Evolutionary conservation across 257 asterid genomes (phyloP).

Genomic region (Petrea volubilis): DNA sequence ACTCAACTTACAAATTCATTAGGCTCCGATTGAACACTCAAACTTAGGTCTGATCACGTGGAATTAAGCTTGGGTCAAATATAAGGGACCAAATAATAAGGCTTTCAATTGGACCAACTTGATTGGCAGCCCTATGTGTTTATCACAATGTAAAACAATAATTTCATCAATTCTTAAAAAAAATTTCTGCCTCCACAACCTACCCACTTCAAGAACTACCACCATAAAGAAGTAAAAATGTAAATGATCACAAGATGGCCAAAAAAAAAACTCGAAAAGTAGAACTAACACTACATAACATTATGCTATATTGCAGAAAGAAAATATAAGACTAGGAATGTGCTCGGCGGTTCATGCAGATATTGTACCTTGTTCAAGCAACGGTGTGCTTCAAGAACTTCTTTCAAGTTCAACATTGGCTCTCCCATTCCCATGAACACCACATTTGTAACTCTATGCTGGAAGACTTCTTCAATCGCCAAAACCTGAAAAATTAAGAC

Average conservation of each 20-base stretch:
- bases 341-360: not conserved
- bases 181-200: not conserved
- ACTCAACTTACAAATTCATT: no score
- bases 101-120: no score
- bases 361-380: conserved; percentile 87
- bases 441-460: conserved; percentile 87
- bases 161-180: no score
- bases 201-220: not conserved
- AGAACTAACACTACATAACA: not conserved
- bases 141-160: no score
- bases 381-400: conserved; percentile 89
- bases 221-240: not conserved
- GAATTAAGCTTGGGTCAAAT: no score
- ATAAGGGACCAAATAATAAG: no score
- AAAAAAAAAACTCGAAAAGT: not conserved
- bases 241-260: not conserved
- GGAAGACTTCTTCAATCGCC: conserved; percentile 85
- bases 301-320: not conserved
- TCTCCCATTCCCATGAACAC: conserved; percentile 99
- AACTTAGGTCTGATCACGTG: no score
- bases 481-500: conserved; percentile 61
- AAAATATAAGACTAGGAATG: not conserved
- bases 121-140: no score
- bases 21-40: no score
- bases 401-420: conserved; percentile 95